Percentiles rank a stretch among this genome's conserved stretches.
These are phyloP conservation scores for Urostyla sp. DNA, from an alignment of 73 alveolate genomes.

Conservation along the genomic window DNA sequence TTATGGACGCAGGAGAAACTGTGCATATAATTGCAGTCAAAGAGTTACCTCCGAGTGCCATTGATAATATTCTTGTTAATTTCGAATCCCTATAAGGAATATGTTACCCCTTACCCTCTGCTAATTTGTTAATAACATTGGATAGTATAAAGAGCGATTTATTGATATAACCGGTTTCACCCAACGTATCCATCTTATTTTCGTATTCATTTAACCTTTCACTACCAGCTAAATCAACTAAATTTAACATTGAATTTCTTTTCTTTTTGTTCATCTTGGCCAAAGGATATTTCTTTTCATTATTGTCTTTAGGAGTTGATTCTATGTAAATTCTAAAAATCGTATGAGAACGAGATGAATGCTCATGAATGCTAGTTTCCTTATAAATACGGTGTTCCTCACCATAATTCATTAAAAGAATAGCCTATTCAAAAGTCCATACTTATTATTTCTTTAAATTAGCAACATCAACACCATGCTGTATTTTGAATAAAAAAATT, in stretches of 20 bases:
- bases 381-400: conserved; percentile 96
- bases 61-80: conserved; percentile 88
- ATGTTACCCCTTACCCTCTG: conserved; percentile 85
- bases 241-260: conserved; percentile 77
- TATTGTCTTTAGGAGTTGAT: conserved; percentile 66
- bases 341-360: conserved; percentile 96
- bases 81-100: conserved; percentile 91
- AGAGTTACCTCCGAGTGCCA: conserved; percentile 95
- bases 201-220: conserved; percentile 89
- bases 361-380: conserved; percentile 96
- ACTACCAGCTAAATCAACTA: conserved; percentile 97
- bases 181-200: conserved; percentile 54
- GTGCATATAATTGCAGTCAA: conserved; percentile 94
- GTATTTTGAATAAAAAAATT: background rate
- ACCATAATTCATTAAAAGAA: conserved; percentile 90
- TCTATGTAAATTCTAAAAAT: conserved; percentile 86
- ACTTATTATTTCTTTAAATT: conserved; percentile 73
- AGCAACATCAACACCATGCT: conserved; percentile 75
- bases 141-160: conserved; percentile 84
- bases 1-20: conserved; percentile 93
- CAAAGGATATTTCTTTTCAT: conserved; percentile 66
- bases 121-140: conserved; percentile 89
- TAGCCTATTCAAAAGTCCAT: conserved; percentile 84
- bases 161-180: conserved; percentile 87
- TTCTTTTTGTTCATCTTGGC: no score